These are phyloP conservation scores for Saitozyma podzolica DNA, from an alignment of 768 basidiomycete genomes.

Conservation along the genomic window DNA sequence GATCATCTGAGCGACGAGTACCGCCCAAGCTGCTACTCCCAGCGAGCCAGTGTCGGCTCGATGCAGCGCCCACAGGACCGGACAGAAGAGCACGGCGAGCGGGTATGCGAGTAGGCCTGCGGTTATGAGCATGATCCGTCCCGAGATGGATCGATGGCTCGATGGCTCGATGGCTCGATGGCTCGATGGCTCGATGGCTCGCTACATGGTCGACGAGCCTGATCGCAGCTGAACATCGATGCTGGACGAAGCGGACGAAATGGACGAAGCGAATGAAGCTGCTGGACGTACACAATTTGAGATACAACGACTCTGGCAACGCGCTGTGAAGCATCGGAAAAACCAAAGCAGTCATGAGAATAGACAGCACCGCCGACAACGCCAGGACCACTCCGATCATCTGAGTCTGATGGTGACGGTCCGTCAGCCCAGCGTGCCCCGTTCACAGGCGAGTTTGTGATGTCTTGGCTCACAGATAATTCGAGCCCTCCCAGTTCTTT, in stretches of 20 bases:
- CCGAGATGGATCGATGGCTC: too few relatives aligned
- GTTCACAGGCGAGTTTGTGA: neutral
- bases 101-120: conserved; percentile 34
- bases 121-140: too few relatives aligned
- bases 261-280: neutral
- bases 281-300: conserved; percentile 21
- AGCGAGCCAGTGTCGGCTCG: conserved; percentile 6
- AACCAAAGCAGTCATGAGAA: conserved; percentile 34
- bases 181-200: too few relatives aligned
- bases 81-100: conserved; percentile 25
- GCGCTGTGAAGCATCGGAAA: conserved; percentile 30
- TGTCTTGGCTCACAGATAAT: conserved; percentile 13
- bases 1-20: conserved; percentile 32
- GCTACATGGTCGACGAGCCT: neutral
- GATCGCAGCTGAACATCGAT: neutral
- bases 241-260: neutral
- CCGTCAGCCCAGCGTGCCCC: conserved; percentile 1
- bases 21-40: conserved; percentile 14
- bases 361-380: conserved; percentile 29
- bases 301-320: conserved; percentile 25
- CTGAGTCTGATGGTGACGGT: conserved; percentile 14
- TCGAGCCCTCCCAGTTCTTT: conserved; percentile 37
- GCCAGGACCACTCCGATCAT: conserved; percentile 32
- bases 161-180: too few relatives aligned
- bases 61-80: conserved; percentile 28